Conservation (phyloP, 2,329 filamentous ascomycete species). For the Dothidotthia symphoricarpi region DNA sequence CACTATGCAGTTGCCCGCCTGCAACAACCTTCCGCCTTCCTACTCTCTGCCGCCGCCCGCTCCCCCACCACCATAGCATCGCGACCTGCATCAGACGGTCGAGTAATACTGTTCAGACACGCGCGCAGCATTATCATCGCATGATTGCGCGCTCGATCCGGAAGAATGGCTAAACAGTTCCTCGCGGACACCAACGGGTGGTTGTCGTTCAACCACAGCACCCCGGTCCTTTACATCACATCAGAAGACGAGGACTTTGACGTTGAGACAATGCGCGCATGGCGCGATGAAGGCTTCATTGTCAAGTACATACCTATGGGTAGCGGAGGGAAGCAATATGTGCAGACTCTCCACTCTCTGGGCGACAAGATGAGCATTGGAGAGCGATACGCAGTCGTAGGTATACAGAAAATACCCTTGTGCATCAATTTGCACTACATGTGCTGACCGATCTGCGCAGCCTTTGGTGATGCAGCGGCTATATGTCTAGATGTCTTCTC, state of each 20-base stretch:
- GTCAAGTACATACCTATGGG: constrained; percentile 56
- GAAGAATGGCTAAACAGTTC: constrained; percentile 36
- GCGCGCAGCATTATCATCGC: too few species aligned
- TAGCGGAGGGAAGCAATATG: constrained; percentile 50
- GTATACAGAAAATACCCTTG: too few species aligned
- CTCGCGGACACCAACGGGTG: constrained; percentile 41
- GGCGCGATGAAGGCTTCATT: constrained; percentile 61
- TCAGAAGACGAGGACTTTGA: constrained; percentile 58
- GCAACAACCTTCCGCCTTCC: too few species aligned
- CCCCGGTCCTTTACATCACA: constrained; percentile 50
- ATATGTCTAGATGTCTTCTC: constrained; percentile 58
- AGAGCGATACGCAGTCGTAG: constrained; percentile 62
- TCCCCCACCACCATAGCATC: too few species aligned
- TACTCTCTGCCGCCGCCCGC: too few species aligned
- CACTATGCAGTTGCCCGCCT: too few species aligned
- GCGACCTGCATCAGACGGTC: too few species aligned
- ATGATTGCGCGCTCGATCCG: too few species aligned
- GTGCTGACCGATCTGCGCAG: constrained; percentile 38
- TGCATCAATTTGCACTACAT: too few species aligned
- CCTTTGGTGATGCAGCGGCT: constrained; percentile 62
- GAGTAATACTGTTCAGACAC: too few species aligned
- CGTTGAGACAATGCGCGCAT: constrained; percentile 52
- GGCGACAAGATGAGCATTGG: constrained; percentile 57
- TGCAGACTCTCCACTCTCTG: constrained; percentile 50
- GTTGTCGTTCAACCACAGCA: constrained; percentile 44